These are phyloP conservation scores for Chytridiales sp. DNA, from an alignment of 371 early-diverging fungal species.

Conservation along the genomic window DNA sequence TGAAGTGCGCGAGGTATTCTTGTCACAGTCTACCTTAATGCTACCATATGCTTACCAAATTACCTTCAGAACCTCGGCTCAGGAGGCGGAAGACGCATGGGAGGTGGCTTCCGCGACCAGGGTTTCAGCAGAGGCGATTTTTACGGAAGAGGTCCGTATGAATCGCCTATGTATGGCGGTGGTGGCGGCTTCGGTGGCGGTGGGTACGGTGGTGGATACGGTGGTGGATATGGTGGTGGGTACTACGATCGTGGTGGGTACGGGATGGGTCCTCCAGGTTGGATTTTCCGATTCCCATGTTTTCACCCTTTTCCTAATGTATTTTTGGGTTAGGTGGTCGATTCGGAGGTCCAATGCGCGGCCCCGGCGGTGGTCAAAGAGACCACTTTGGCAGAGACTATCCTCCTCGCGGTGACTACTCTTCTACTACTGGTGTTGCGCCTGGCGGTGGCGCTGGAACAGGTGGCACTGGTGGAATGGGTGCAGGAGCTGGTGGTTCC, in stretches of 20 bases:
- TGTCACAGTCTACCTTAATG: background rate
- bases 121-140: slow-evolving; percentile 10
- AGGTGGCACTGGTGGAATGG: too few species aligned
- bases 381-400: slow-evolving; percentile 21
- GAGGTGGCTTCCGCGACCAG: slow-evolving; percentile 14
- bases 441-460: too few species aligned
- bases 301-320: background rate
- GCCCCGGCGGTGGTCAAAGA: slow-evolving; percentile 11
- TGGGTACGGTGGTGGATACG: slow-evolving; percentile 22
- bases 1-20: slow-evolving; percentile 81
- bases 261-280: background rate
- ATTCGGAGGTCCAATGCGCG: background rate
- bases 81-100: slow-evolving; percentile 15
- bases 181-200: slow-evolving; percentile 26
- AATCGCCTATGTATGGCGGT: slow-evolving; percentile 15
- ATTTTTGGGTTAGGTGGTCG: background rate
- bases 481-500: too few species aligned
- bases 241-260: slow-evolving; percentile 27
- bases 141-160: slow-evolving; percentile 18
- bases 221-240: slow-evolving; percentile 17
- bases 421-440: background rate
- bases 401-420: slow-evolving; percentile 4
- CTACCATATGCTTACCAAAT: background rate
- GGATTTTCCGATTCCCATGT: background rate
- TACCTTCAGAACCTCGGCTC: background rate